phyloP scores from a whole-genome alignment of 805 yeast genomes.

The Clavispora vitiphila region DNA sequence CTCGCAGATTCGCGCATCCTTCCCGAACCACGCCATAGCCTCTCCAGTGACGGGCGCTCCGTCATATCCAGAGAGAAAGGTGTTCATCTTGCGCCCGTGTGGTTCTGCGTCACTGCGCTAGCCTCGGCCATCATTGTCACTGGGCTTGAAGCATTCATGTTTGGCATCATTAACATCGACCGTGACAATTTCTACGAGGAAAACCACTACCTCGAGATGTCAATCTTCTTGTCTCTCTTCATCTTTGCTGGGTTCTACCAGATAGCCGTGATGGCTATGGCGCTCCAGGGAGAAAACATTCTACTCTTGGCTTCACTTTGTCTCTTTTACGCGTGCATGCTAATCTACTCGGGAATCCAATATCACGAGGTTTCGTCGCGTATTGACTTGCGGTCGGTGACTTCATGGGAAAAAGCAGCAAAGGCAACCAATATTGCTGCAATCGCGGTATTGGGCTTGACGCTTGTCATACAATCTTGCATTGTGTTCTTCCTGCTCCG shows the following conservation, averaged over 20 bases:
- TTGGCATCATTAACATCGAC: constrained; percentile 34
- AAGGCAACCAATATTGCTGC: constrained; percentile 39
- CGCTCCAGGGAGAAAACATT: constrained; percentile 36
- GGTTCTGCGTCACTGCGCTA: constrained; percentile 27
- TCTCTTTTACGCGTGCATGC: constrained; percentile 38
- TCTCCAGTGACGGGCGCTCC: neutral
- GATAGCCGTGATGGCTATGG: constrained; percentile 32
- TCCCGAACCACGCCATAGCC: neutral
- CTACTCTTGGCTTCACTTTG: constrained; percentile 35
- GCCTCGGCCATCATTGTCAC: constrained; percentile 30
- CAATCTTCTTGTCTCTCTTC: constrained; percentile 43
- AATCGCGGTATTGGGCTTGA: constrained; percentile 35
- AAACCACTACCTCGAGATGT: constrained; percentile 24
- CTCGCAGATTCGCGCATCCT: neutral
- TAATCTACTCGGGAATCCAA: constrained; percentile 44
- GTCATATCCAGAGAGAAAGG: too few relatives aligned
- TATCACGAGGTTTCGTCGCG: constrained; percentile 33
- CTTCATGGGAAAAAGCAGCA: constrained; percentile 27
- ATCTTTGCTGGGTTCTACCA: constrained; percentile 44
- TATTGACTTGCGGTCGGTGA: constrained; percentile 13
- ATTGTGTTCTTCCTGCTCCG: constrained; percentile 30
- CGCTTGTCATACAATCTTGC: constrained; percentile 25
- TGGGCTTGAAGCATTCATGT: constrained; percentile 35
- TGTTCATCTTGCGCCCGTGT: too few relatives aligned
- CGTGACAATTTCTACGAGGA: constrained; percentile 14